Evolutionary conservation across 1,139 yeast genomes (phyloP).

Genomic region (Chernovozyma aurita): DNA sequence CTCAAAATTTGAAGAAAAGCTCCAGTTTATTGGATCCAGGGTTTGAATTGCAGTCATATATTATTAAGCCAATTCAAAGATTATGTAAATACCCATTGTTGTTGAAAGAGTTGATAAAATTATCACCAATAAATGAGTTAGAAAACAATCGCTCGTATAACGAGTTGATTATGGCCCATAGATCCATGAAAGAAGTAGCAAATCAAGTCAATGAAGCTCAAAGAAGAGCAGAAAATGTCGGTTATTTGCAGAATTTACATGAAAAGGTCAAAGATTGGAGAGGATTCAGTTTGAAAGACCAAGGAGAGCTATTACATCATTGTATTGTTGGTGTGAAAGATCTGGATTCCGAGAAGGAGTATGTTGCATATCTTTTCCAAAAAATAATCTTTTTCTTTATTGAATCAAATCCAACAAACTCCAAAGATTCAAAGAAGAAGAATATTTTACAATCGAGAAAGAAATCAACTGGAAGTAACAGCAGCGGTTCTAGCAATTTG

Average conservation of each 20-base stretch:
- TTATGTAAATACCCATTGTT: slow-evolving; percentile 89
- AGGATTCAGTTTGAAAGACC: slow-evolving; percentile 78
- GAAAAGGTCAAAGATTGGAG: slow-evolving; percentile 87
- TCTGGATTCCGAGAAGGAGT: slow-evolving; percentile 79
- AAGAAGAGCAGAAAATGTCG: slow-evolving; percentile 84
- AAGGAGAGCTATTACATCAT: slow-evolving; percentile 80
- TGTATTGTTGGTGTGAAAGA: slow-evolving; percentile 76
- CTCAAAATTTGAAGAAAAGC: slow-evolving; percentile 50
- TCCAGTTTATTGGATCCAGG: slow-evolving; percentile 73
- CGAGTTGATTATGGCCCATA: slow-evolving; percentile 67
- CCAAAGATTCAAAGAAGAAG: slow-evolving; percentile 6
- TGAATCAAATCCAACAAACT: slow-evolving; percentile 23
- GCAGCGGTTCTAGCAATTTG: neutral
- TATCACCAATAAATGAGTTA: slow-evolving; percentile 17
- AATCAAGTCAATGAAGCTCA: slow-evolving; percentile 89
- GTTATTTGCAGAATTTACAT: slow-evolving; percentile 60
- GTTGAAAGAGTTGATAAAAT: slow-evolving; percentile 68
- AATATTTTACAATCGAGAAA: slow-evolving; percentile 4
- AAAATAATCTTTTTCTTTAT: slow-evolving; percentile 78
- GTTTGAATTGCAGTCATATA: slow-evolving; percentile 82
- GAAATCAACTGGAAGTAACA: slow-evolving; percentile 8
- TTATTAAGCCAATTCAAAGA: slow-evolving; percentile 92
- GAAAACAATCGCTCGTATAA: slow-evolving; percentile 52
- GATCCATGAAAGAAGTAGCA: slow-evolving; percentile 65
- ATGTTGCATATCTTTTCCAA: slow-evolving; percentile 85